Evolutionary conservation across 805 yeast genomes (phyloP).

Genomic region (Yamadazyma endophytica): DNA sequence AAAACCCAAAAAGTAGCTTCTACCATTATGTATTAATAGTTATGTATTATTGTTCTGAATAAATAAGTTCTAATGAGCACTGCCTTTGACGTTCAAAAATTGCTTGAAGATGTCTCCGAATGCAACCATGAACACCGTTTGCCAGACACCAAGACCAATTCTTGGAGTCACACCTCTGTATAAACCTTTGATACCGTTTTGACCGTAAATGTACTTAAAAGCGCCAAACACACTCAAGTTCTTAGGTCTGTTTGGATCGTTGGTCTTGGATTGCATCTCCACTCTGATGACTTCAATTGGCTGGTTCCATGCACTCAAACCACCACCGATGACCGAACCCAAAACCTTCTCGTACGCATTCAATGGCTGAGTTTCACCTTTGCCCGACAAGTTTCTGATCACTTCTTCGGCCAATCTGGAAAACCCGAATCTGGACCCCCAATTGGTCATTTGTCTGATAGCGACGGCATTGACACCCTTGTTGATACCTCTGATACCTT

Average conservation of each 20-base stretch:
- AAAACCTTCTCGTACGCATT: constrained; percentile 74
- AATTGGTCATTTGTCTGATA: constrained; percentile 96
- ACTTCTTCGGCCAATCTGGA: constrained; percentile 86
- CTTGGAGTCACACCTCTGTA: constrained; percentile 97
- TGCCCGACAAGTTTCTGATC: constrained; percentile 62
- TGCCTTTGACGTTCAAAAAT: constrained; percentile 38
- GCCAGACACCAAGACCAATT: constrained; percentile 96
- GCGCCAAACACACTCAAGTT: constrained; percentile 77
- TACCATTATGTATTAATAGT: constrained; percentile 1
- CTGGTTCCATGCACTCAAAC: constrained; percentile 97
- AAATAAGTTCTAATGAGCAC: constrained; percentile 25
- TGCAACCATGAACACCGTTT: constrained; percentile 97
- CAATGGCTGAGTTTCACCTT: constrained; percentile 55
- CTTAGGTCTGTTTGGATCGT: constrained; percentile 93
- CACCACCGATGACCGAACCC: constrained; percentile 93
- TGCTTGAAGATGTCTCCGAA: constrained; percentile 76
- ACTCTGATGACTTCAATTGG: constrained; percentile 97
- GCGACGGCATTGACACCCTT: constrained; percentile 99
- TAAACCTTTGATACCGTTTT: constrained; percentile 84
- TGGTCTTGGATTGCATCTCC: constrained; percentile 95
- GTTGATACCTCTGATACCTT: constrained; percentile 92
- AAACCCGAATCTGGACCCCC: constrained; percentile 97
- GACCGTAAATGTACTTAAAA: constrained; percentile 73
- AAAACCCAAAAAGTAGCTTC: constrained; percentile 6
- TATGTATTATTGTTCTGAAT: constrained; percentile 1